Percentiles rank a stretch among this genome's conserved stretches.
Conservation (phyloP, 1,284 basidiomycete species). For the Coniferiporia sulphurascens region DNA sequence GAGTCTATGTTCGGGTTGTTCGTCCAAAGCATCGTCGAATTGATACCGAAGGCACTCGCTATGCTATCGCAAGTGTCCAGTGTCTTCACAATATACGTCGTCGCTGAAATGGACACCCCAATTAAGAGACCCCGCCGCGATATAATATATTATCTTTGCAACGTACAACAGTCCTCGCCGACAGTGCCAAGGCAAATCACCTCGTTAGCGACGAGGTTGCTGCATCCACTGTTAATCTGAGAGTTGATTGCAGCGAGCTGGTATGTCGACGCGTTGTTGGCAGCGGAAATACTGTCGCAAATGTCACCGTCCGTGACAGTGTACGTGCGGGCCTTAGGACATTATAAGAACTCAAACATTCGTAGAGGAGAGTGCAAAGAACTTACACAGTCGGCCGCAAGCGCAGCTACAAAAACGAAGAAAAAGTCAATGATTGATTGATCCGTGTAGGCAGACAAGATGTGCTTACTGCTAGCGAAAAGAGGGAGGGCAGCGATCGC, state of each 20-base stretch:
- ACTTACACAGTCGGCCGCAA: constrained; percentile 16
- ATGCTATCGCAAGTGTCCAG: constrained; percentile 51
- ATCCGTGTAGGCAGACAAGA: constrained; percentile 18
- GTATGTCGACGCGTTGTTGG: constrained; percentile 67
- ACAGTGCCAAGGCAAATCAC: constrained; percentile 45
- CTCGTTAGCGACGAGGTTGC: constrained; percentile 48
- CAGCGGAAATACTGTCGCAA: constrained; percentile 65
- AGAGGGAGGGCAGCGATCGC: constrained; percentile 14
- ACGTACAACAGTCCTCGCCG: constrained; percentile 41
- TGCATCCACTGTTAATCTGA: constrained; percentile 41
- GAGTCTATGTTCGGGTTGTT: constrained; percentile 69
- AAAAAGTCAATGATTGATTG: constrained; percentile 12
- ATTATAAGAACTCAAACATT: constrained; percentile 41
- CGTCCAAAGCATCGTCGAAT: constrained; percentile 43
- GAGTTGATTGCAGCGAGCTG: constrained; percentile 64
- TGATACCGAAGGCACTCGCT: constrained; percentile 33
- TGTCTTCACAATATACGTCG: constrained; percentile 43
- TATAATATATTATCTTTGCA: background rate
- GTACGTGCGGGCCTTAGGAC: constrained; percentile 42
- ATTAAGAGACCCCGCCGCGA: background rate
- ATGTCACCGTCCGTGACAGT: constrained; percentile 54
- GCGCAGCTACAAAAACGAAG: constrained; percentile 5
- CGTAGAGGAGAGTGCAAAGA: constrained; percentile 33
- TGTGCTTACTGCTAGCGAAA: constrained; percentile 8
- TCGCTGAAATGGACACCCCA: constrained; percentile 1